These are phyloP conservation scores for Cryptococcus sp. DNA, from an alignment of 1,284 basidiomycete species.

Conservation along the genomic window DNA sequence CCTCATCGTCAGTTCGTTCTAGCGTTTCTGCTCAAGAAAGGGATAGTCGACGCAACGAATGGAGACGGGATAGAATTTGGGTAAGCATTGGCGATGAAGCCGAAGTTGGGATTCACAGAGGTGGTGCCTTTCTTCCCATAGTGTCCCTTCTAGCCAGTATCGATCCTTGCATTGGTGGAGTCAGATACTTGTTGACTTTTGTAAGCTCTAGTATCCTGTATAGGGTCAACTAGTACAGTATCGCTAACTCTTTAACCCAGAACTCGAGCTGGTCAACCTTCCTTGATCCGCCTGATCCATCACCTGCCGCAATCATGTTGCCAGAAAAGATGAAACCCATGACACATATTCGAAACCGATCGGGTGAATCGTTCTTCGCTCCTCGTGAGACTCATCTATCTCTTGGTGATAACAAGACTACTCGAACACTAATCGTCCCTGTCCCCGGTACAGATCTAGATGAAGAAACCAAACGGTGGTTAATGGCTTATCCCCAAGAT, in stretches of 20 bases:
- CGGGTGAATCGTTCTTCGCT: conserved; percentile 19
- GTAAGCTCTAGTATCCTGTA: too few relatives aligned
- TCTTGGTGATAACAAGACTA: background rate
- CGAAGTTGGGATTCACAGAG: background rate
- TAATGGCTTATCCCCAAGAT: conserved; percentile 27
- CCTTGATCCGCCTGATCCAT: conserved; percentile 21
- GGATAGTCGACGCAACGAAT: conserved; percentile 8
- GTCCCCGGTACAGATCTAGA: conserved; percentile 12
- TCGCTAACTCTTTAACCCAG: background rate
- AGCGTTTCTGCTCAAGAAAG: conserved; percentile 13
- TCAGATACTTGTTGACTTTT: conserved; percentile 8
- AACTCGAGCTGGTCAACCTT: conserved; percentile 5
- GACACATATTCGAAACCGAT: conserved; percentile 13
- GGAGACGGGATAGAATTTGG: conserved; percentile 10
- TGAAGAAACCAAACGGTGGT: conserved; percentile 30
- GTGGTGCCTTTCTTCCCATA: conserved; percentile 13
- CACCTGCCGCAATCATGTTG: conserved; percentile 22
- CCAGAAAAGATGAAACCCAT: conserved; percentile 16
- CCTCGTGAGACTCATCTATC: conserved; percentile 2
- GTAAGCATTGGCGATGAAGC: conserved; percentile 10
- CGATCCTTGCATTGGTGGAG: conserved; percentile 14
- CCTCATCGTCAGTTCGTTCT: conserved; percentile 13
- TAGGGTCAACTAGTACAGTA: too few relatives aligned
- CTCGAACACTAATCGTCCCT: background rate
- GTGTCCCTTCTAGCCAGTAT: conserved; percentile 9